Base-by-base conservation (phyloP, 148 eudicot species). In the Silene conica region DNA sequence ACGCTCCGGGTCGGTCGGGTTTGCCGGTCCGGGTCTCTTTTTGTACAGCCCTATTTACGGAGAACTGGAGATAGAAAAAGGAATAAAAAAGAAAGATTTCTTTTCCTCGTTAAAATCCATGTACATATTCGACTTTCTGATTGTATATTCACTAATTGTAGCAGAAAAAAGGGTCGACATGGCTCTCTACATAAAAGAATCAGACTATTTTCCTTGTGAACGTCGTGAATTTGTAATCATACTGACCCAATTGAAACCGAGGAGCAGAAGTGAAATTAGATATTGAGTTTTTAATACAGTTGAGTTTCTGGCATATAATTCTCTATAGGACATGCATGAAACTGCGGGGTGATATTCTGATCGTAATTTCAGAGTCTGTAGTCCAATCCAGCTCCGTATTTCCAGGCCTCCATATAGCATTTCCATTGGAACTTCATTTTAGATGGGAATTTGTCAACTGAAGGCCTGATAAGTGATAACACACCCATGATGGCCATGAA, bases 331-430 rank as follows among this genome's bases (percentile, higher is more conserved):
- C 34, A 31, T 8, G 65, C 48, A 38, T 38, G 69, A 34, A 18
- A 34, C 8, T 66, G 15, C 67, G 28, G 67, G 67, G 14, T 25
- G 23, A 61, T 25, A 63, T 34, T 43, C 15, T 12, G 2, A 41
- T 4, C 21, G 18, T 11, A 23, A 10, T 16, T 73, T 83, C 71
- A 80, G 52, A 89, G 72, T 70, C 65, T 70, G 76, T 91, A 94
- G 81, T 94, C 98, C 55, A 91, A 81, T 76, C 98, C 98, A 74
- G 97, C 86, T 63, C 98, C 98, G 67, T 89, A 94, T 73, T 85
- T 87, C 98, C 98, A 94, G 62, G 97, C 95, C 74, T 94, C 97
- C 12, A 94, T 92, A 86, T 83, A 87, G 38, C 94, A 83, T 65
- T 78, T 88, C 96, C 90, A 91, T 75, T 74, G 83, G 80, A 85